These are phyloP conservation scores for Botryotinia globosa DNA, from an alignment of 2,329 filamentous ascomycete genomes.

Conservation along the genomic window DNA sequence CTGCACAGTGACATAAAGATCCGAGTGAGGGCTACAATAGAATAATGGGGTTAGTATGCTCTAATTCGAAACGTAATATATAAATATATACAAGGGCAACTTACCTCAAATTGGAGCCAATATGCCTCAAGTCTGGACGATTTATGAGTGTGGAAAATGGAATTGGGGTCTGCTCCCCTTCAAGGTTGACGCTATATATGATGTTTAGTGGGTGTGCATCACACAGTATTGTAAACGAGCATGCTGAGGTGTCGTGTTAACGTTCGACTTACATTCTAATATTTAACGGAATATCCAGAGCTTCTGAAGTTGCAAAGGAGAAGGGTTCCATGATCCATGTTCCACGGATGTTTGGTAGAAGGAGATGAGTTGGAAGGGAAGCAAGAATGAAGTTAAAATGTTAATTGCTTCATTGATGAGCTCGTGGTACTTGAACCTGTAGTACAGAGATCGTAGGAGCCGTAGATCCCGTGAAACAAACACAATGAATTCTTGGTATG, in stretches of 20 bases:
- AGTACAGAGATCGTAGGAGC: background rate
- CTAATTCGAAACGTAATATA: background rate
- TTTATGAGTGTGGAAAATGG: constrained; percentile 76
- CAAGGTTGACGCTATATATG: constrained; percentile 63
- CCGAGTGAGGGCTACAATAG: constrained; percentile 65
- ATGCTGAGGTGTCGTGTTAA: background rate
- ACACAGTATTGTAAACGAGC: background rate
- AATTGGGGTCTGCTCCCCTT: constrained; percentile 73
- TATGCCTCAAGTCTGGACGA: constrained; percentile 76
- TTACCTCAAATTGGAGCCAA: constrained; percentile 76
- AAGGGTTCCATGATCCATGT: constrained; percentile 77
- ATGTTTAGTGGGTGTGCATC: constrained; percentile 25
- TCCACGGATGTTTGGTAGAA: constrained; percentile 16
- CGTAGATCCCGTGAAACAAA: background rate
- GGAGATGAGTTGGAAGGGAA: background rate
- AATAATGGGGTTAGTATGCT: constrained; percentile 29
- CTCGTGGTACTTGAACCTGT: background rate
- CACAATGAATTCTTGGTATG: background rate
- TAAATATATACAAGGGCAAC: background rate
- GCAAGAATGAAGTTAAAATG: background rate
- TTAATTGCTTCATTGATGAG: background rate
- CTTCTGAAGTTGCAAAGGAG: constrained; percentile 87
- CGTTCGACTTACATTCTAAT: constrained; percentile 54
- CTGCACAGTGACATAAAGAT: constrained; percentile 90
- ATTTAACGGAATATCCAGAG: constrained; percentile 70